A percentile compares a stretch with the other conserved stretches of the same genome.
phyloP scores from a whole-genome alignment of 176 grass and related monocot genomes.

The Oryza australiensis region DNA sequence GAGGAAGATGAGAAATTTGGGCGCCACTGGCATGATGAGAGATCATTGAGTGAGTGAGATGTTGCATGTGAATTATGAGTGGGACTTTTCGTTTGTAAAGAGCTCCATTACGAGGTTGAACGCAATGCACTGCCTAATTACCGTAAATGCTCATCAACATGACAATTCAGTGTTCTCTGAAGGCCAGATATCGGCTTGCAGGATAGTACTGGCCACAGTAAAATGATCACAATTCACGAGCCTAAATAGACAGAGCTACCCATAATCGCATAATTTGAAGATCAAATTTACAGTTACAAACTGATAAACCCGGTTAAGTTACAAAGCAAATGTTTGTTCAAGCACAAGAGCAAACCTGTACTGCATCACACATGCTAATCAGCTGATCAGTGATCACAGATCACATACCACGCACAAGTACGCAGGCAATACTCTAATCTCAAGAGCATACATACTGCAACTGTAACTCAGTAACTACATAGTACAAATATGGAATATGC shows the following conservation, averaged over 20 bases:
- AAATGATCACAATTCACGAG: neutral
- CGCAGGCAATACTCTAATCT: neutral
- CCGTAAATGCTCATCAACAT: neutral
- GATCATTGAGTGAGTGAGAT: neutral
- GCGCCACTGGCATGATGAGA: neutral
- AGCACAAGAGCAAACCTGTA: neutral
- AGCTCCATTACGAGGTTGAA: neutral
- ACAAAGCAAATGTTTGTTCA: neutral
- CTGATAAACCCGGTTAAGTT: neutral
- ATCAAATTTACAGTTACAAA: constrained; percentile 11
- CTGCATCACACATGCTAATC: neutral
- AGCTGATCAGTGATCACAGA: neutral
- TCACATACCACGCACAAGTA: neutral
- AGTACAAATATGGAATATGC: constrained; percentile 20
- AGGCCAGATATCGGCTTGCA: neutral
- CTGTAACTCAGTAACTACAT: constrained; percentile 20
- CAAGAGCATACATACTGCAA: neutral
- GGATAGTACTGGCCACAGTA: neutral
- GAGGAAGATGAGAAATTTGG: neutral
- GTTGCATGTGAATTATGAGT: neutral
- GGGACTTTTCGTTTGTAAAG: neutral
- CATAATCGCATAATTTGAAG: neutral
- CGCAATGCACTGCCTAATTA: neutral
- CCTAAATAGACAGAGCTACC: no score
- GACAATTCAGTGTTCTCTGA: neutral